Base-by-base conservation (phyloP, 2,329 filamentous ascomycete genomes). In the Monosporascus ibericus region DNA sequence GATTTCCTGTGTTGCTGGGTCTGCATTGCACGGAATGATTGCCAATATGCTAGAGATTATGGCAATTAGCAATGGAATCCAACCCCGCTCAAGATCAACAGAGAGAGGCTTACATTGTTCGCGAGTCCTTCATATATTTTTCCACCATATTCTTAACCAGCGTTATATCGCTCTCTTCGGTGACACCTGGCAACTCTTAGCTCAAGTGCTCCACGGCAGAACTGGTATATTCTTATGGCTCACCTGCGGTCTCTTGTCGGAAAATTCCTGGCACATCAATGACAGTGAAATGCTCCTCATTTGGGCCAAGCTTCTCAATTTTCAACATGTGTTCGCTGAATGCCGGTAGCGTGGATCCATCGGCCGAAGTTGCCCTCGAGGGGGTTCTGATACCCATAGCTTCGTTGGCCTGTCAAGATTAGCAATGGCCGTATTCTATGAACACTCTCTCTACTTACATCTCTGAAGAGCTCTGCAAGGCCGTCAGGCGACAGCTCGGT, bases 221-320 rank as follows among this genome's bases (percentile, higher is more conserved):
- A 36, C 5, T 22, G 9, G 3, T 47, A 7, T 9, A 60, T 58
- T 49, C 24, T 25, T 18, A 8, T 14, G n/a, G 27, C 68, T 55
- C 18, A 62, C 69, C 69, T 48, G 64, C 55, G 0, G 68, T 72
- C 4, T 70, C 56, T 1, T 63, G 62, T 6, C 72, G 69, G 52
- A 81, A 80, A n/a, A 80, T 75, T 0, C 78, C 79, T 0, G 78
- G 78, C 0, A 81, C 75, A 18, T 81, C 78, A 5, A 80, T 80
- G 6, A 81, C 68, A 0, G 77, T 81, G 6, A 81, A 67, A 17
- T 79, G 72, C 3, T 73, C 58, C 68, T 73, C 65, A 0, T 70
- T 48, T 0, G 77, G 78, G 0, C 78, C 75, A 1, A 64, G 66
- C 30, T 78, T 75, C 50, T 75, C 72, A 20, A 75, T 71, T 53